A percentile compares a stretch with the other conserved stretches of the same genome.
phyloP scores from a whole-genome alignment of 1,284 basidiomycete species.

The Moesziomyces sp. region DNA sequence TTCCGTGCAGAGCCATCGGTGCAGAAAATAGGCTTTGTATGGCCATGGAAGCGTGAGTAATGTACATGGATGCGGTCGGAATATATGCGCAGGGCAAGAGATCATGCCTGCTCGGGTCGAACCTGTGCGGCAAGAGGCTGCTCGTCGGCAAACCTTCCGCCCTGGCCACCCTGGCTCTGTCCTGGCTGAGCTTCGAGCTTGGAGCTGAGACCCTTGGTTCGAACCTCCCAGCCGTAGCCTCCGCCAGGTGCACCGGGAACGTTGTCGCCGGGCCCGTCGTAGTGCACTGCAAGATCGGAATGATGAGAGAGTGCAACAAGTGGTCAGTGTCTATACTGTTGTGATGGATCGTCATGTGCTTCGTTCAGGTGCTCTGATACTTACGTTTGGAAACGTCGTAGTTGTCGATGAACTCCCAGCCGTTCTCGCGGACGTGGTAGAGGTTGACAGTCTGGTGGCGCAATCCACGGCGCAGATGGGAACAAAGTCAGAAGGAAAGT shows the following conservation, averaged over 20 bases:
- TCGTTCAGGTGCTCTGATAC: slow-evolving; percentile 2
- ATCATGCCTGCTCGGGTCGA: slow-evolving; percentile 39
- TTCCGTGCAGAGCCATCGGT: too few species aligned
- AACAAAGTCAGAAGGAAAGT: background rate
- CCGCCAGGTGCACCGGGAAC: slow-evolving; percentile 61
- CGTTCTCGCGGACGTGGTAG: slow-evolving; percentile 92
- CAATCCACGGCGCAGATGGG: background rate
- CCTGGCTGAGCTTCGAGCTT: slow-evolving; percentile 53
- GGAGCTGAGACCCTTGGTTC: slow-evolving; percentile 60
- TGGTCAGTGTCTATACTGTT: background rate
- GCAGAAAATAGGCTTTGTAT: background rate
- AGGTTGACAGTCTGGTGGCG: slow-evolving; percentile 79
- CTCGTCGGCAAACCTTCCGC: slow-evolving; percentile 42
- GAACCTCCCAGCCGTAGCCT: slow-evolving; percentile 65
- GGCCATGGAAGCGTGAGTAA: slow-evolving; percentile 4
- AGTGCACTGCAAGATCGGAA: slow-evolving; percentile 49
- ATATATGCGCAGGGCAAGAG: background rate
- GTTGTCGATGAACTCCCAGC: slow-evolving; percentile 72
- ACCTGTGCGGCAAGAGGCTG: slow-evolving; percentile 46
- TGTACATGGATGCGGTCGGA: slow-evolving; percentile 18
- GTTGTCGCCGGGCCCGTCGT: slow-evolving; percentile 61
- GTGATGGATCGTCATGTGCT: background rate
- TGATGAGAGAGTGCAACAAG: background rate
- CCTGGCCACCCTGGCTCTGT: slow-evolving; percentile 50
- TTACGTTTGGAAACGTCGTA: slow-evolving; percentile 62